Evolutionary conservation across 2,329 filamentous ascomycete species (phyloP).

Genomic region (Didymellaceae sp.): DNA sequence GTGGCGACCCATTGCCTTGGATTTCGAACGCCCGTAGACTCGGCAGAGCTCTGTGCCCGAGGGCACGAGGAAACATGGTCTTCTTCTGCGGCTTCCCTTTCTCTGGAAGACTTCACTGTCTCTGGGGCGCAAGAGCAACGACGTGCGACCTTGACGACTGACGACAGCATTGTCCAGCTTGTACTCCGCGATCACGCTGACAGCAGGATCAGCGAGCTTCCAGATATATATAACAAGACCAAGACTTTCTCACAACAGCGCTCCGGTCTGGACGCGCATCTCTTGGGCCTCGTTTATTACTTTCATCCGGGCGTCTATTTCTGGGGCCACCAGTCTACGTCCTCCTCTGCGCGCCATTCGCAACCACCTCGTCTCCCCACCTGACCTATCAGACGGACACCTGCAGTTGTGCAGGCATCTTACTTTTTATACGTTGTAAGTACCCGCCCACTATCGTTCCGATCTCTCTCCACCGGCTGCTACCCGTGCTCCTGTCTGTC

Average conservation of each 20-base stretch:
- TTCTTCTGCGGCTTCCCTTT: conserved; percentile 17
- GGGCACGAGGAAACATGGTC: conserved; percentile 29
- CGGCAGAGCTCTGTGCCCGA: conserved; percentile 26
- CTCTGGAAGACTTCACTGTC: conserved; percentile 20
- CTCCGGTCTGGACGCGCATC: conserved; percentile 40
- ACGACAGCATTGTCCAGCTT: conserved; percentile 19
- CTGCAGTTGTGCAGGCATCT: conserved; percentile 41
- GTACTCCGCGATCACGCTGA: conserved; percentile 25
- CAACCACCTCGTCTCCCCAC: conserved; percentile 38
- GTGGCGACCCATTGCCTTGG: conserved; percentile 23
- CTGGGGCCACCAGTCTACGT: conserved; percentile 42
- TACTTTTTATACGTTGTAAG: conserved; percentile 47
- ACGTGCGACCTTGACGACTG: conserved; percentile 26
- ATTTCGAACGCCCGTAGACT: conserved; percentile 26
- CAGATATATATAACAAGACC: conserved; percentile 35
- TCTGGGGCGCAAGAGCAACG: conserved; percentile 23
- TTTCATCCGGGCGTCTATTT: conserved; percentile 51
- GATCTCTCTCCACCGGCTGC: conserved; percentile 40
- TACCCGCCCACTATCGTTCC: conserved; percentile 48
- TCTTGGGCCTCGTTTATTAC: conserved; percentile 41
- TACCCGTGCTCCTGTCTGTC: conserved; percentile 38
- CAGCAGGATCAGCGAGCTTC: conserved; percentile 33
- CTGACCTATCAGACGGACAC: conserved; percentile 42
- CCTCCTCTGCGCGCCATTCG: conserved; percentile 37
- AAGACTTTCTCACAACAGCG: conserved; percentile 34